Evolutionary conservation across 306 rosid species (phyloP), one percentile per base, ranked within the genome.

Genomic region (Lathyrus sativus): DNA sequence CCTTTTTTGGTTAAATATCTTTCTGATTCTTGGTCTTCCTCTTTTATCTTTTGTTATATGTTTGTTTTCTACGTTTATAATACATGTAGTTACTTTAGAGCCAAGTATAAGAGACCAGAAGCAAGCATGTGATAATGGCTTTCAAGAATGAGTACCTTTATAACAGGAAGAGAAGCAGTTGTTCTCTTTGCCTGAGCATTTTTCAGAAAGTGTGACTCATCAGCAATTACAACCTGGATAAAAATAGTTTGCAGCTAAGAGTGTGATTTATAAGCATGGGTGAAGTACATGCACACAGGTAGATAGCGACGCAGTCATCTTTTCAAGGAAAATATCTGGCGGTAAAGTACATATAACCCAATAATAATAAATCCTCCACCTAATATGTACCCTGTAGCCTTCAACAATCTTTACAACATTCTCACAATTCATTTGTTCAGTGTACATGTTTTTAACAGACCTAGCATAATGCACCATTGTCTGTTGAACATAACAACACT

Each of bases 101-200:
- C 41, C 54, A 58, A 28, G 66, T 44, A 57, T 68, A 57, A n/a
- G 10, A 65, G 68, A 61, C 26, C 9, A 74, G 68, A 59, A 39
- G 50, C 45, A 65, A 80, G 62, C 19, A 77, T 4, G 53, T 24
- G 14, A 73, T 39, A 29, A 66, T 70, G 18, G 49, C 24, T 81
- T 69, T 55, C 75, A 73, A 80, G 66, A 51, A 62, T 28, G 55
- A 57, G 70, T 68, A 89, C 98, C 96, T 93, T 86, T 78, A 93
- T 83, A 68, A 93, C 87, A 15, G 98, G 98, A 71, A 90, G 87
- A 48, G 85, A 74, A 62, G 96, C 86, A 72, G 85, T 79, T 74
- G 98, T 93, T 77, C 98, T 93, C 85, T 93, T 93, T 76, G 98
- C 98, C 79, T 88, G 91, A 68, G 95, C 93, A 84, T 93, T 93